Evolutionary conservation across 1,284 basidiomycete species (phyloP).

Genomic region (Pyrrhoderma noxium): DNA sequence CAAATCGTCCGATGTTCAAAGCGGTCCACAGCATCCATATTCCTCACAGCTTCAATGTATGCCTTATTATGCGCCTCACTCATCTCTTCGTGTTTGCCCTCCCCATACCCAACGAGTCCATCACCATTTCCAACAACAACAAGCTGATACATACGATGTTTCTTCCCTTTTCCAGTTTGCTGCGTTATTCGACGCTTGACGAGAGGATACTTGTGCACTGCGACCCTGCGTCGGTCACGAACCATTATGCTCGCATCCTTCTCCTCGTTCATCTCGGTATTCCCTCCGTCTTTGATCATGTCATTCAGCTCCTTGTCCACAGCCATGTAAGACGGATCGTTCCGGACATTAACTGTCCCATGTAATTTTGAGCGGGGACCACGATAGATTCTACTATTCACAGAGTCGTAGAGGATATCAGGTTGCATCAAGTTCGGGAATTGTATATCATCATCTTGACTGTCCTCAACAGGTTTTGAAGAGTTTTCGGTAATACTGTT

Average conservation of each 20-base stretch:
- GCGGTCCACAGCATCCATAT: constrained; percentile 85
- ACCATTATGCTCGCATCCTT: constrained; percentile 20
- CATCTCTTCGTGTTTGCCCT: constrained; percentile 70
- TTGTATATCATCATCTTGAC: not conserved
- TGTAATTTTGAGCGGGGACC: not conserved
- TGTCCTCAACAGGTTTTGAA: not conserved
- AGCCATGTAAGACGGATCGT: constrained; percentile 39
- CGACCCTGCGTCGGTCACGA: constrained; percentile 19
- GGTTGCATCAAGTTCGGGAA: constrained; percentile 17
- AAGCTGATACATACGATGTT: constrained; percentile 58
- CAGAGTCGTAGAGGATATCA: constrained; percentile 16
- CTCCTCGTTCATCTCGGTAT: constrained; percentile 17
- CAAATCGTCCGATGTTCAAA: constrained; percentile 90
- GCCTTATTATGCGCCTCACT: constrained; percentile 60
- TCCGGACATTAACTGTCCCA: constrained; percentile 46
- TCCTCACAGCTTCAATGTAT: constrained; percentile 68
- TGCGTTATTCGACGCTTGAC: constrained; percentile 60
- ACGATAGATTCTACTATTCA: constrained; percentile 1
- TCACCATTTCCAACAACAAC: constrained; percentile 81
- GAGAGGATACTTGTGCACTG: constrained; percentile 52
- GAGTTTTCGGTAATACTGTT: no score
- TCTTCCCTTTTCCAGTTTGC: constrained; percentile 85
- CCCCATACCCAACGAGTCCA: constrained; percentile 86
- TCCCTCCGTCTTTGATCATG: constrained; percentile 15
- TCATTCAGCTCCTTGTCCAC: constrained; percentile 19